phyloP scores from a whole-genome alignment of 257 asterid genomes.

The Misopates orontium region DNA sequence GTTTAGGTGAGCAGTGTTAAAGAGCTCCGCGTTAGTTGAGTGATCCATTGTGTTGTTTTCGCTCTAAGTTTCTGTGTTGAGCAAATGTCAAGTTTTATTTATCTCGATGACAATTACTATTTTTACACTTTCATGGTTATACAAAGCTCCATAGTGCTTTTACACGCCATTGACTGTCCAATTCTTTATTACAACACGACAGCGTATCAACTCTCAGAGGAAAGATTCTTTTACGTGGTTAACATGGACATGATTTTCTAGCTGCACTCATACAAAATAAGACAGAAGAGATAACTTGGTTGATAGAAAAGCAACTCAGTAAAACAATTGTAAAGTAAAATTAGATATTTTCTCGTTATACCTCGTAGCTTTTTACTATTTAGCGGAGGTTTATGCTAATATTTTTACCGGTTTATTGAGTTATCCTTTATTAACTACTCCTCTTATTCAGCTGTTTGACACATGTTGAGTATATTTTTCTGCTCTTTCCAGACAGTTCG shows the following conservation, averaged over 20 bases:
- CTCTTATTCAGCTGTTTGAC: not conserved
- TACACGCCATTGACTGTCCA: no score
- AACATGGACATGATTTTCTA: not conserved
- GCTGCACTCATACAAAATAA: conserved; percentile 1
- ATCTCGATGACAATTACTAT: no score
- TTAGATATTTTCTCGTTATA: not conserved
- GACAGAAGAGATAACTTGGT: not conserved
- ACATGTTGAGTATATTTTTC: conserved; percentile 15
- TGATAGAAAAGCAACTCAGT: not conserved
- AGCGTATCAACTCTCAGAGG: not conserved
- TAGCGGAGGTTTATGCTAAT: not conserved
- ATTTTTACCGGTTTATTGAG: not conserved
- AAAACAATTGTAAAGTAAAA: not conserved
- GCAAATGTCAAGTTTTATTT: no score
- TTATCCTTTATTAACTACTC: not conserved
- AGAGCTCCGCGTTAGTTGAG: no score
- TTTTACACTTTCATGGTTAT: no score
- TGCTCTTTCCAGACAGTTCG: conserved; percentile 84
- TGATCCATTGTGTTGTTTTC: no score
- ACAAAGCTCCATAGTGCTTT: no score
- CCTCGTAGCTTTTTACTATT: not conserved
- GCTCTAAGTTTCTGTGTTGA: no score
- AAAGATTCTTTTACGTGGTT: not conserved
- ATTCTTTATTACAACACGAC: not conserved
- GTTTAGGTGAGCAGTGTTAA: no score